A percentile compares a stretch with the other conserved stretches of the same genome.
phyloP scores from a whole-genome alignment of 441 rosid genomes.

The Populus tomentosa region DNA sequence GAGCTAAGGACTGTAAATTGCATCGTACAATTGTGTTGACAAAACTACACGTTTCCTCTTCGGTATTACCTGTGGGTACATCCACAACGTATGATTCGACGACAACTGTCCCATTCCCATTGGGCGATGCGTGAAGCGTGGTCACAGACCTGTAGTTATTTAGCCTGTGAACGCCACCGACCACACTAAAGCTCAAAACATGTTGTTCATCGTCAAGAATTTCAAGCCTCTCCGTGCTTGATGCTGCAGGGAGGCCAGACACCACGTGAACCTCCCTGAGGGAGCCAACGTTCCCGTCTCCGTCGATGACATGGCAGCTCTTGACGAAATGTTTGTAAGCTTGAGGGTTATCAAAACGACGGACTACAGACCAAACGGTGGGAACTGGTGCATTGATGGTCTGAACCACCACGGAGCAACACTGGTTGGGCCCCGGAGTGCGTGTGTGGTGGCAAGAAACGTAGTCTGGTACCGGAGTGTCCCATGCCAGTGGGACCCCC shows the following conservation, averaged over 20 bases:
- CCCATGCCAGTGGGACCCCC: slow-evolving; percentile 23
- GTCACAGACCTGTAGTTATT: slow-evolving; percentile 69
- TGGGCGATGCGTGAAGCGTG: slow-evolving; percentile 42
- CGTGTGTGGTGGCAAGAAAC: slow-evolving; percentile 53
- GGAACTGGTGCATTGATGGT: slow-evolving; percentile 49
- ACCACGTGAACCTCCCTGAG: slow-evolving; percentile 63
- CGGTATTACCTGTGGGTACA: slow-evolving; percentile 60
- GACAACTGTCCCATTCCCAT: slow-evolving; percentile 48
- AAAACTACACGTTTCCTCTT: slow-evolving; percentile 65
- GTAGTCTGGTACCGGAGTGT: slow-evolving; percentile 40
- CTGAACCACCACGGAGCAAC: slow-evolving; percentile 55
- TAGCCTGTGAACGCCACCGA: slow-evolving; percentile 83
- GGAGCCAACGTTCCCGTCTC: slow-evolving; percentile 61
- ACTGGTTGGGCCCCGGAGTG: slow-evolving; percentile 45
- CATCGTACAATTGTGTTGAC: slow-evolving; percentile 66
- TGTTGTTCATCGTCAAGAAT: slow-evolving; percentile 72
- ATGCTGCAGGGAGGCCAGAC: slow-evolving; percentile 71
- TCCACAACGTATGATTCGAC: slow-evolving; percentile 81
- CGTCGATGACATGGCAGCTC: slow-evolving; percentile 60
- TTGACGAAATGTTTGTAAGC: slow-evolving; percentile 69
- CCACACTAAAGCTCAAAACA: slow-evolving; percentile 65
- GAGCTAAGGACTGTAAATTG: slow-evolving; percentile 71
- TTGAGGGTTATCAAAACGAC: slow-evolving; percentile 71
- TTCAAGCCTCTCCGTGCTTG: slow-evolving; percentile 68
- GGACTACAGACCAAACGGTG: slow-evolving; percentile 65